Conservation (phyloP, 208 protist genomes). For the Leishmania turanica region DNA sequence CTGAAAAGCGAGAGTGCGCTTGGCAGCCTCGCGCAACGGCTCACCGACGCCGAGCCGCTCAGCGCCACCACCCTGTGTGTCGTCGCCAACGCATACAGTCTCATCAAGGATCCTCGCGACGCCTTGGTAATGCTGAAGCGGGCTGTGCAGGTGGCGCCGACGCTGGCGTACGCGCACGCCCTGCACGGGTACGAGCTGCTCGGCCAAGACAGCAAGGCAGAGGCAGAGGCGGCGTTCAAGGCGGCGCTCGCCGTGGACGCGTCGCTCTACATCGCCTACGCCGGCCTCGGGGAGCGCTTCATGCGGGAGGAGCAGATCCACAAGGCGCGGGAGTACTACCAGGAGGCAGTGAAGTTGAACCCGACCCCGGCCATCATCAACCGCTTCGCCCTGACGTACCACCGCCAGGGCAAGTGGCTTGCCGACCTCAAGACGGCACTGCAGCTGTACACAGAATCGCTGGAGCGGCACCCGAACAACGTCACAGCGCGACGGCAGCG, state of each 20-base stretch:
- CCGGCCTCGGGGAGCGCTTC: conserved; percentile 94
- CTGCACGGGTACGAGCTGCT: conserved; percentile 96
- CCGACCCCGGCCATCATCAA: conserved; percentile 72
- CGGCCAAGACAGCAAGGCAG: conserved; percentile 92
- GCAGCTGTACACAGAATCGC: conserved; percentile 65
- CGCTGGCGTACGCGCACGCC: conserved; percentile 94
- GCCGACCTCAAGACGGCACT: conserved; percentile 72
- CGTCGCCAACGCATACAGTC: conserved; percentile 94
- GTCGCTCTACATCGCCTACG: conserved; percentile 97
- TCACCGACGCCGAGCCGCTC: conserved; percentile 88
- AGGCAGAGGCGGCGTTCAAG: conserved; percentile 90
- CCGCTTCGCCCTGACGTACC: conserved; percentile 72
- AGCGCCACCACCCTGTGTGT: conserved; percentile 91
- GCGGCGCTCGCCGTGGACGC: conserved; percentile 89
- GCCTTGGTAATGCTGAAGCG: conserved; percentile 95
- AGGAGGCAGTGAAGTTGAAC: conserved; percentile 89
- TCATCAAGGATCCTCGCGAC: conserved; percentile 94
- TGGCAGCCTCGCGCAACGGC: conserved; percentile 84
- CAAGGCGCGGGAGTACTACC: conserved; percentile 91
- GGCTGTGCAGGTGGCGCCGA: conserved; percentile 86
- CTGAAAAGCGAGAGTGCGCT: conserved; percentile 83
- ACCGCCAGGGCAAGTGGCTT: conserved; percentile 46
- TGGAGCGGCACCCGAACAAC: conserved; percentile 83
- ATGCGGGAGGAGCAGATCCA: conserved; percentile 92
- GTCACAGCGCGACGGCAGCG: conserved; percentile 89